Evolutionary conservation across 768 basidiomycete genomes (phyloP), one percentile per base, ranked within the genome.

Genomic region (Pholiota molesta): DNA sequence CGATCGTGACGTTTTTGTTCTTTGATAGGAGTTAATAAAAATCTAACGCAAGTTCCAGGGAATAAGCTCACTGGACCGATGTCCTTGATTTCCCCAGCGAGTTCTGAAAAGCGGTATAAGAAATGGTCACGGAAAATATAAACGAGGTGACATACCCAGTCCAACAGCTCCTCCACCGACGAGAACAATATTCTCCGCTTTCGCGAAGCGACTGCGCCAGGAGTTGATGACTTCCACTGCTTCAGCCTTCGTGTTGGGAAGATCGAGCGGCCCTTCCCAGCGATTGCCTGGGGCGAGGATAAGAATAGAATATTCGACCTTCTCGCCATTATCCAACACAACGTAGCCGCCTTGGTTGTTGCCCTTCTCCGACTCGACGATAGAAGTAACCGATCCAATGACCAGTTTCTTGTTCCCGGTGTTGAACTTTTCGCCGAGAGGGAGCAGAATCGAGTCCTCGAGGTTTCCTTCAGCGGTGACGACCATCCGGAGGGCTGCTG

Each of bases 121-220:
- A 16, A 29, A 44, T 40, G 1, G 19, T 21, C 16, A 2, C 0
- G 14, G n/a, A 28, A 5, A 59, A 59, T 42, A 26, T 33, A 19
- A 33, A 52, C 17, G 17, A 8, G 4, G 19, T 52, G 21, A 73
- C 75, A 8, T 56, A 80, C 81, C 81, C 37, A 85, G 66, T 10
- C 80, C 85, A 37, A 86, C 76, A 2, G 85, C 77, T 33, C 86
- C 86, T 31, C 84, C 86, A 13, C 85, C 86, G 0, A 77, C 83
- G 23, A 88, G 63, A 16, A 83, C 74, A 62, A 86, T 77, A 66
- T 81, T 72, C 19, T 73, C 66, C 17, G 80, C 78, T 9, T 69
- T 63, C 49, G 68, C 66, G 52, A 83, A 78, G 44, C 75, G 75
- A 14, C 66, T 62, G 39, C 76, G 73, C 69, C 74, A 77, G 0